These are phyloP conservation scores for Carex myosuroides DNA, from an alignment of 176 grass and related monocot genomes.

Conservation along the genomic window DNA sequence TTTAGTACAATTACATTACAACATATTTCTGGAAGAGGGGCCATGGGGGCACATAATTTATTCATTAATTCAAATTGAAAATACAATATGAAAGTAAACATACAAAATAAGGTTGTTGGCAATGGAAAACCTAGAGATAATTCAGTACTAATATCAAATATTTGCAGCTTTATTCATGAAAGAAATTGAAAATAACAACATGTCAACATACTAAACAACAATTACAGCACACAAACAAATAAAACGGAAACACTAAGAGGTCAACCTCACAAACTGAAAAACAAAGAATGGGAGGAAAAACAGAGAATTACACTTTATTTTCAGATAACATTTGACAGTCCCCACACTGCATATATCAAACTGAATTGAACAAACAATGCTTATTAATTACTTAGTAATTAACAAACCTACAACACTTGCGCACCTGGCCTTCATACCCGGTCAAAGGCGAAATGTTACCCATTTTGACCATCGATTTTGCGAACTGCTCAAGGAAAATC, in stretches of 20 bases:
- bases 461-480: slow-evolving; percentile 45
- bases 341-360: neutral
- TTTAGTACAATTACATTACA: no score
- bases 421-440: slow-evolving; percentile 21
- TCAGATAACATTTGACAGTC: neutral
- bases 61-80: neutral
- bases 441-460: slow-evolving; percentile 32
- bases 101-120: neutral
- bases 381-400: slow-evolving; percentile 25
- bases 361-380: neutral
- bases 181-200: neutral
- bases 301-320: neutral
- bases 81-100: neutral
- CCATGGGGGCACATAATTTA: neutral
- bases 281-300: neutral
- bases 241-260: neutral
- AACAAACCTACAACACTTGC: slow-evolving; percentile 35
- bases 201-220: neutral
- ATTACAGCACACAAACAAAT: neutral
- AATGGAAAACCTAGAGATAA: neutral
- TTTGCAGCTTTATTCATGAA: slow-evolving; percentile 1
- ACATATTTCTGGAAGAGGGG: neutral
- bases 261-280: neutral
- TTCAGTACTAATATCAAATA: neutral
- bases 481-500: slow-evolving; percentile 33